Conservation (phyloP, 306 rosid genomes). For the Cucumis hystrix region DNA sequence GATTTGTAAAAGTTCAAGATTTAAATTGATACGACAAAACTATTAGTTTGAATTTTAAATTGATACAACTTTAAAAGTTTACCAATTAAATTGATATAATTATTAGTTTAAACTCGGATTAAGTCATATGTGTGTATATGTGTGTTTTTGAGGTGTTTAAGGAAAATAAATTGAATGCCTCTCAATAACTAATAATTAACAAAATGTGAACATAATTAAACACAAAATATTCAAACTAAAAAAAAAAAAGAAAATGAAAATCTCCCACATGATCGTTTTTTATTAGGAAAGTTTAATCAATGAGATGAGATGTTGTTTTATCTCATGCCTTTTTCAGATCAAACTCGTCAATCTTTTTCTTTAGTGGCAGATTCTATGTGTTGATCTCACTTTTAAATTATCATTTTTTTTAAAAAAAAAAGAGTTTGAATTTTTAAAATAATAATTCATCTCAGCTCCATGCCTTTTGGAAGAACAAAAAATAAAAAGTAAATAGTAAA, state of each 20-base stretch:
- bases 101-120: too few species aligned
- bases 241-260: not conserved
- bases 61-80: too few species aligned
- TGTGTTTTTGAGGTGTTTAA: not conserved
- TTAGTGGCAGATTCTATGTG: not conserved
- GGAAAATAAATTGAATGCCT: slow-evolving; percentile 2
- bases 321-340: not conserved
- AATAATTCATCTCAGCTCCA: slow-evolving; percentile 1
- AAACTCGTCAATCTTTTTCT: not conserved
- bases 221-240: not conserved
- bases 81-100: too few species aligned
- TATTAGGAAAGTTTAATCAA: not conserved
- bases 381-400: not conserved
- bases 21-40: too few species aligned
- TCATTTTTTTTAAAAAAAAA: not conserved
- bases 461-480: not conserved
- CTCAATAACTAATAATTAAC: not conserved
- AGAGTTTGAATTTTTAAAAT: not conserved
- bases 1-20: too few species aligned
- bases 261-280: not conserved
- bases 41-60: too few species aligned
- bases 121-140: too few species aligned
- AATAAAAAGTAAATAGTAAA: not conserved
- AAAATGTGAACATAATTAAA: not conserved
- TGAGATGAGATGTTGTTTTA: slow-evolving; percentile 4